Percentiles rank a stretch among this genome's conserved stretches.
Evolutionary conservation across 306 rosid species (phyloP).

Genomic region (Nissolia schottii): DNA sequence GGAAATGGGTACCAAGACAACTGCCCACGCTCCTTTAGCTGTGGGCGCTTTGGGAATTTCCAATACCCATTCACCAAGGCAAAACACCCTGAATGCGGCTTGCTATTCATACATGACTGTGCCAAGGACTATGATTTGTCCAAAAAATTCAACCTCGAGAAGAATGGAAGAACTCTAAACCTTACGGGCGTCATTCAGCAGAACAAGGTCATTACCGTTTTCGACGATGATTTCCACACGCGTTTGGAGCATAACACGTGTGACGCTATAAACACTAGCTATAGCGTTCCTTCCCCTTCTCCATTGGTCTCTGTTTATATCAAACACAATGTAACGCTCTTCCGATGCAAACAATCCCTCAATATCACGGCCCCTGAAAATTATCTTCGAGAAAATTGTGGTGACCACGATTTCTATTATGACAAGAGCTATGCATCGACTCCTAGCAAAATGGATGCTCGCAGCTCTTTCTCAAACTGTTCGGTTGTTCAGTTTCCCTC

Average conservation of each 20-base stretch:
- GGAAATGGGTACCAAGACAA: background rate
- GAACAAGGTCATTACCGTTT: background rate
- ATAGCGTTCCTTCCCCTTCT: background rate
- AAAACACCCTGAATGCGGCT: constrained; percentile 25
- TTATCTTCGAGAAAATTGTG: background rate
- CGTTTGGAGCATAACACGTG: background rate
- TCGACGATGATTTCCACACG: background rate
- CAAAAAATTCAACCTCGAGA: background rate
- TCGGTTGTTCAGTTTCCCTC: background rate
- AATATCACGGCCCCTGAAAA: background rate
- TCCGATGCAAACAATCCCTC: constrained; percentile 17
- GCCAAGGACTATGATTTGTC: background rate
- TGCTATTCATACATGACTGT: background rate
- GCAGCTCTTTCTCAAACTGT: background rate
- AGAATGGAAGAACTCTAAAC: background rate
- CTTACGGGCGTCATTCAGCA: background rate
- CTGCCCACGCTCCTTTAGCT: constrained; percentile 21
- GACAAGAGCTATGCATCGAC: background rate
- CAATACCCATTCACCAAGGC: constrained; percentile 32
- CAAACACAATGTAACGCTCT: constrained; percentile 1
- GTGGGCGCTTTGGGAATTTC: constrained; percentile 1
- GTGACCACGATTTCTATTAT: constrained; percentile 12
- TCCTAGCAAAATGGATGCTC: background rate
- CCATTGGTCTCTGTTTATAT: background rate
- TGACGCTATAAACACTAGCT: background rate